Evolutionary conservation across 805 yeast genomes (phyloP).

Genomic region (Candida lessepsii): DNA sequence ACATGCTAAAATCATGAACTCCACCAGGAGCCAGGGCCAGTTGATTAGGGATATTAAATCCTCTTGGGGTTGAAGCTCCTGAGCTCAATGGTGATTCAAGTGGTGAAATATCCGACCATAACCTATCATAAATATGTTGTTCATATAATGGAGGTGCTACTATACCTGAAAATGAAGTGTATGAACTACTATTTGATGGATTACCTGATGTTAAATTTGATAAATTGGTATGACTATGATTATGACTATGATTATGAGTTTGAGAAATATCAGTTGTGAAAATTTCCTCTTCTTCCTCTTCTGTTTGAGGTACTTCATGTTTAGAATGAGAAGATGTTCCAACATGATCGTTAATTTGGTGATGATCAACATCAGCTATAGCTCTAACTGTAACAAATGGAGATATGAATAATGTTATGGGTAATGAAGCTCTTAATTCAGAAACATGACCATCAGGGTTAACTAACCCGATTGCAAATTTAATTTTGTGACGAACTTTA

Average conservation of each 20-base stretch:
- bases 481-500: constrained; percentile 85
- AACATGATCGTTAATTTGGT: background rate
- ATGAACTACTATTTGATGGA: constrained; percentile 28
- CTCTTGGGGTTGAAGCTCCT: constrained; percentile 40
- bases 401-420: constrained; percentile 68
- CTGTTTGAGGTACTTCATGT: constrained; percentile 2
- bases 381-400: constrained; percentile 79
- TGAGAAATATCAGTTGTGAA: constrained; percentile 24
- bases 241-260: no score
- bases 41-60: background rate
- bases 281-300: constrained; percentile 29
- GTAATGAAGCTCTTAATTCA: constrained; percentile 87
- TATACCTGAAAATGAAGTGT: constrained; percentile 37
- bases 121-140: constrained; percentile 73
- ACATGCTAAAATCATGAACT: constrained; percentile 22
- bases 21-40: constrained; percentile 4
- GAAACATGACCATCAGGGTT: constrained; percentile 94
- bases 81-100: constrained; percentile 45
- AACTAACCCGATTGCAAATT: constrained; percentile 71
- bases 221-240: constrained; percentile 25
- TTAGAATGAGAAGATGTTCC: constrained; percentile 9
- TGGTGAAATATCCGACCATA: constrained; percentile 68
- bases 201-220: constrained; percentile 16
- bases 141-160: constrained; percentile 87
- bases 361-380: constrained; percentile 17